Conservation (phyloP, 805 yeast genomes). For the Torulaspora franciscae region DNA sequence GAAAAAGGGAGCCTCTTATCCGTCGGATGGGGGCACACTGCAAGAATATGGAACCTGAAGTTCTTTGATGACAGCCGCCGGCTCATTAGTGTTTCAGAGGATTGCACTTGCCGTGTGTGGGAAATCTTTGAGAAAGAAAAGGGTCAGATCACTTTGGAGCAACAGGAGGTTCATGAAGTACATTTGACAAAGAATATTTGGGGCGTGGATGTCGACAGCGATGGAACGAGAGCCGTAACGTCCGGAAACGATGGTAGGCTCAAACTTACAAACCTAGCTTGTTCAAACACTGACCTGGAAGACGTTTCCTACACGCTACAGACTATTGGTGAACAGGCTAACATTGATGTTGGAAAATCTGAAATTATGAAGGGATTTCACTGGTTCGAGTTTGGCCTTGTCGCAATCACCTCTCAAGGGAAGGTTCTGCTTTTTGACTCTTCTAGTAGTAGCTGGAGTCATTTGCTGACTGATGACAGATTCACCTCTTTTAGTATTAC, state of each 20-base stretch:
- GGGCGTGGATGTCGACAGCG: conserved; percentile 59
- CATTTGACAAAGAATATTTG: conserved; percentile 86
- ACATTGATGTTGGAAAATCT: conserved; percentile 35
- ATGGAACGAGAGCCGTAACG: conserved; percentile 54
- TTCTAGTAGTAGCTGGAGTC: conserved; percentile 28
- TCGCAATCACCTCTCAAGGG: conserved; percentile 59
- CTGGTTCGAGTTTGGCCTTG: conserved; percentile 43
- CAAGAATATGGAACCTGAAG: conserved; percentile 82
- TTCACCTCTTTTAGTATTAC: conserved; percentile 42
- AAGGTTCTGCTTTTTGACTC: conserved; percentile 38
- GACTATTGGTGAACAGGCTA: conserved; percentile 34
- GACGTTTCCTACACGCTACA: conserved; percentile 28
- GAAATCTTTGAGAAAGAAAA: conserved; percentile 32
- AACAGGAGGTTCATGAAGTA: conserved; percentile 48
- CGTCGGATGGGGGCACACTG: conserved; percentile 94
- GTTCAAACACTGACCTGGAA: conserved; percentile 33
- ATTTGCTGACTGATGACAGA: conserved; percentile 20
- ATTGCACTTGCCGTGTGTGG: conserved; percentile 83
- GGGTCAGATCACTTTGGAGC: conserved; percentile 17
- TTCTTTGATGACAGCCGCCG: conserved; percentile 43
- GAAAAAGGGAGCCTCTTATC: conserved; percentile 54
- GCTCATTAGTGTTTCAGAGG: conserved; percentile 75
- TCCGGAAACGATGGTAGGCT: conserved; percentile 94
- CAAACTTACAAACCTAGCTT: conserved; percentile 52
- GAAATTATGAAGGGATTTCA: conserved; percentile 62